Evolutionary conservation across 108 stramenopile species (phyloP).

Genomic region (Hondaea fermentalgiana): DNA sequence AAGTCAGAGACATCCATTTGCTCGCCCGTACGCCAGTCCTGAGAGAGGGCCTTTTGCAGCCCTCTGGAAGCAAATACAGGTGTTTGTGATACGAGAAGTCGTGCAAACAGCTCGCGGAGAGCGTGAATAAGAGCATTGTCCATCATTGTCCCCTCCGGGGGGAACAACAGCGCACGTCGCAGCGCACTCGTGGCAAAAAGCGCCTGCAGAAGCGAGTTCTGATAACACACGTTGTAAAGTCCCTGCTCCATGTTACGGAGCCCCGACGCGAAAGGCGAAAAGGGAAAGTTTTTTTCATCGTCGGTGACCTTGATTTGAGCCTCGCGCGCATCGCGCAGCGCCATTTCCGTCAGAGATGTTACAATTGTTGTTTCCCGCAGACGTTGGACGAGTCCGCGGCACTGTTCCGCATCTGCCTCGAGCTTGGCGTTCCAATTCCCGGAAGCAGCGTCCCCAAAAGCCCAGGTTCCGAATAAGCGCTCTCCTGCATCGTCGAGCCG

Average conservation of each 20-base stretch:
- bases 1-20: constrained; percentile 9
- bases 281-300: background rate
- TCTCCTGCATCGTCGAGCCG: background rate
- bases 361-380: background rate
- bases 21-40: background rate
- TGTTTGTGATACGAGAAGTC: background rate
- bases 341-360: background rate
- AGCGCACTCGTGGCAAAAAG: background rate
- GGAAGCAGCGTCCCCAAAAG: background rate
- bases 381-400: background rate
- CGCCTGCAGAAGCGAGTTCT: background rate
- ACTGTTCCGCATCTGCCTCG: background rate
- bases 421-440: background rate
- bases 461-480: background rate
- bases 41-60: background rate
- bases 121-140: background rate
- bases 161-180: background rate
- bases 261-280: background rate
- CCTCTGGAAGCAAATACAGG: background rate
- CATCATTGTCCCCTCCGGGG: background rate
- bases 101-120: background rate
- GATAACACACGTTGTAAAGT: background rate
- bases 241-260: background rate
- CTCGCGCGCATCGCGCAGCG: background rate
- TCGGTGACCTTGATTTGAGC: background rate